These are phyloP conservation scores for Saitozyma podzolica DNA, from an alignment of 768 basidiomycete species.

Conservation along the genomic window DNA sequence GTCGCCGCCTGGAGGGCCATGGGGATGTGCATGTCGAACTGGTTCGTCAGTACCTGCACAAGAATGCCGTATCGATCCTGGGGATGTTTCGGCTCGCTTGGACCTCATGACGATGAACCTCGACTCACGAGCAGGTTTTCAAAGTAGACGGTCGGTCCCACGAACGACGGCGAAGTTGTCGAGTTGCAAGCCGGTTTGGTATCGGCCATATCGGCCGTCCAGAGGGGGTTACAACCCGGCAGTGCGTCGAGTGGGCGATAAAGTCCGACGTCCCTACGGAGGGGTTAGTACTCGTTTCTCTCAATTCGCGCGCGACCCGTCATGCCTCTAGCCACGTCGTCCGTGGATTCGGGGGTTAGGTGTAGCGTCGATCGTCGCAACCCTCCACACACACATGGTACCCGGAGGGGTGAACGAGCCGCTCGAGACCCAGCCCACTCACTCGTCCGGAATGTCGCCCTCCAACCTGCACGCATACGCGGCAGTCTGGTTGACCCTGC, in stretches of 20 bases:
- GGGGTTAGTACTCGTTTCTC: constrained; percentile 7
- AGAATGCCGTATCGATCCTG: too few relatives aligned
- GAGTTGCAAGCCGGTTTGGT: constrained; percentile 28
- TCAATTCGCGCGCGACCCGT: neutral
- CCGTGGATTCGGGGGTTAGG: too few relatives aligned
- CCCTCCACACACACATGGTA: too few relatives aligned
- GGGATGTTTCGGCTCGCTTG: neutral
- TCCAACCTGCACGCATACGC: constrained; percentile 30
- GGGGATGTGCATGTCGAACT: constrained; percentile 24
- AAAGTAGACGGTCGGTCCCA: constrained; percentile 32
- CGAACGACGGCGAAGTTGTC: constrained; percentile 13
- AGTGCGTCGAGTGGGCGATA: constrained; percentile 28
- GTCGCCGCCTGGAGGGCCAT: constrained; percentile 9
- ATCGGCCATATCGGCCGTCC: constrained; percentile 18
- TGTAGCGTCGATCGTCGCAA: too few relatives aligned
- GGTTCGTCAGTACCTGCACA: neutral
- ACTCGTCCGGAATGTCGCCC: constrained; percentile 40
- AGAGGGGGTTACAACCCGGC: constrained; percentile 45
- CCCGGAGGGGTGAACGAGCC: too few relatives aligned
- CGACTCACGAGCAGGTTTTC: constrained; percentile 31
- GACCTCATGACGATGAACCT: neutral
- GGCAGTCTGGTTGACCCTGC: constrained; percentile 11
- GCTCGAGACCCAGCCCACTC: constrained; percentile 4
- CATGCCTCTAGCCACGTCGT: neutral
- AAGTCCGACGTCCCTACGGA: constrained; percentile 36